These are phyloP conservation scores for Blastobotrys buckinghamii DNA, from an alignment of 1,139 yeast genomes.

Conservation along the genomic window DNA sequence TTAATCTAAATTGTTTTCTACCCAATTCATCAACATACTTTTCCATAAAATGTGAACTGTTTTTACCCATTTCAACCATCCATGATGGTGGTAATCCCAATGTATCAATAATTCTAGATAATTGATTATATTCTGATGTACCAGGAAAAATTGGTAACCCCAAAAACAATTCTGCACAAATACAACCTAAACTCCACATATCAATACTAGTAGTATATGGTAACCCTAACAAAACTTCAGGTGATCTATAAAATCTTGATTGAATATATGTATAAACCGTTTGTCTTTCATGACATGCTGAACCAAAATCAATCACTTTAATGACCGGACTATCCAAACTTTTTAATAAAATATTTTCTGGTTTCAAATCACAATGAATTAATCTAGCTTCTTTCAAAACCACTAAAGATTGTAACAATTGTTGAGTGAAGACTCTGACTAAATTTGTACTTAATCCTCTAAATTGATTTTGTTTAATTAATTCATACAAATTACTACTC, in stretches of 20 bases:
- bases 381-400: constrained; percentile 77
- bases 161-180: constrained; percentile 84
- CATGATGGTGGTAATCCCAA: constrained; percentile 87
- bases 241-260: constrained; percentile 91
- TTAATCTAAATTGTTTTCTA: constrained; percentile 41
- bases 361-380: constrained; percentile 95
- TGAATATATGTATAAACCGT: constrained; percentile 92
- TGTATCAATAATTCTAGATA: constrained; percentile 75
- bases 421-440: constrained; percentile 72
- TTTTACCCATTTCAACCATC: constrained; percentile 96
- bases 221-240: constrained; percentile 87
- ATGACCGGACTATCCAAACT: constrained; percentile 82
- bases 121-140: constrained; percentile 85
- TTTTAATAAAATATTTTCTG: constrained; percentile 83
- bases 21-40: constrained; percentile 37
- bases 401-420: constrained; percentile 72
- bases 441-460: constrained; percentile 81
- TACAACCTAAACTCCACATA: constrained; percentile 98
- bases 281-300: constrained; percentile 89
- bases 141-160: constrained; percentile 97
- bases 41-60: constrained; percentile 63
- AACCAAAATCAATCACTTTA: constrained; percentile 94
- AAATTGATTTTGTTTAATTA: constrained; percentile 88
- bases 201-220: constrained; percentile 87
- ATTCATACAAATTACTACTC: constrained; percentile 83